Evolutionary conservation across 2,329 filamentous ascomycete genomes (phyloP), one percentile per base, ranked within the genome.

Genomic region (Cyphellophora europaea): DNA sequence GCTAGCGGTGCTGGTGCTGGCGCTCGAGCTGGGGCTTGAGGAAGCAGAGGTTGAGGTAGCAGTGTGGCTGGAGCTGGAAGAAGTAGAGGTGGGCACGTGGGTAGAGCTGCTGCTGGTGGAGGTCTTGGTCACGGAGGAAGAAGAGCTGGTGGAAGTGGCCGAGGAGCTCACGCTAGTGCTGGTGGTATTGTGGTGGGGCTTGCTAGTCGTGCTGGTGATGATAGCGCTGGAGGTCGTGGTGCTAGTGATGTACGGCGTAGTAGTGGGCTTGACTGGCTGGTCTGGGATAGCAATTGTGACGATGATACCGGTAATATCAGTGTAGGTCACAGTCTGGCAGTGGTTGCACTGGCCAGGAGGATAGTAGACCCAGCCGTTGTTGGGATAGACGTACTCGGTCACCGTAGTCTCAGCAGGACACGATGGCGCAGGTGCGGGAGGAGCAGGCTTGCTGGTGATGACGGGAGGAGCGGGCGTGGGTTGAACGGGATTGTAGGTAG

Each of bases 291-390:
- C 49, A 23, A 54, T 50, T n/a, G 51, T 54, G 12, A 39, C 49
- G 2, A 48, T 45, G 18, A 34, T 28, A 5, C 49, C 48, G 13
- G 43, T 33, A n/a, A 49, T 45, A 34, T 53, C 47, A 23, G 48
- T 51, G 35, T 49, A 48, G 13, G 52, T 54, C 33, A 50, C 43
- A 12, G 51, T 54, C 33, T 51, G 38, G 43, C 51, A 54, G 15
- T 29, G 32, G 17, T 44, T 19, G 38, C 51, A 53, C 5, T 32
- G 28, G 10, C 34, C 35, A 16, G 34, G 29, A 29, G 38, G 28
- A 19, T 33, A 38, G 32, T 33, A 38, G 32, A 29, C 27, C 14
- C 21, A 12, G 23, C 15, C 11, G 33, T 10, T 30, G 19, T 1
- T 38, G 27, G 19, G 30, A 10, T 18, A 23, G 3, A 15, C 27